These are phyloP conservation scores for Xylaria castorea DNA, from an alignment of 495 filamentous ascomycete species.

Conservation along the genomic window DNA sequence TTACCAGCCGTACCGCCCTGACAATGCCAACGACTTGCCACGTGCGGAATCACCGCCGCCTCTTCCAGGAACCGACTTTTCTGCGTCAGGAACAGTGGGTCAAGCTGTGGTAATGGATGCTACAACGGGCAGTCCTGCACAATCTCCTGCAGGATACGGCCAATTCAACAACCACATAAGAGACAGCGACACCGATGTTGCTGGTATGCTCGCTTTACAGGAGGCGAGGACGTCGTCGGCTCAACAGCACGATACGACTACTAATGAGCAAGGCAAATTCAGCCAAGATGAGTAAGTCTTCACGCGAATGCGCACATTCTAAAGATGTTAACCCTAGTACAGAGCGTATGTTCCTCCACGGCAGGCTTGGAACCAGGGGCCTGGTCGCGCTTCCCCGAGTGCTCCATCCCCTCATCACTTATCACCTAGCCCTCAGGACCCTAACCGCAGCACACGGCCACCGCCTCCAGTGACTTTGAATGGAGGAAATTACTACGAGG, in stretches of 20 bases:
- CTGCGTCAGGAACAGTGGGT: slow-evolving; percentile 53
- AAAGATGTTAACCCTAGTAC: slow-evolving; percentile 28
- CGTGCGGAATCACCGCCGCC: slow-evolving; percentile 70
- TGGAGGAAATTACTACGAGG: slow-evolving; percentile 81
- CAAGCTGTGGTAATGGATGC: slow-evolving; percentile 88
- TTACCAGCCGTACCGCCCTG: slow-evolving; percentile 53
- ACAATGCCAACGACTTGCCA: slow-evolving; percentile 47
- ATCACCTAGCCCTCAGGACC: slow-evolving; percentile 50
- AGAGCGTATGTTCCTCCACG: slow-evolving; percentile 71
- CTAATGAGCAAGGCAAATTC: slow-evolving; percentile 72
- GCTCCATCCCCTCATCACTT: slow-evolving; percentile 46
- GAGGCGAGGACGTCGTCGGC: slow-evolving; percentile 55
- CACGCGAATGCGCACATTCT: background rate
- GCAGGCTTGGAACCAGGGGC: slow-evolving; percentile 60
- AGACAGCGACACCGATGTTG: slow-evolving; percentile 72
- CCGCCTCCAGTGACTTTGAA: slow-evolving; percentile 45
- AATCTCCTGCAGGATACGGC: slow-evolving; percentile 47
- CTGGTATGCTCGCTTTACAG: slow-evolving; percentile 72
- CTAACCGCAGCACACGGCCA: slow-evolving; percentile 40
- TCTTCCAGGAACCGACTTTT: slow-evolving; percentile 59
- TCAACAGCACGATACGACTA: slow-evolving; percentile 51
- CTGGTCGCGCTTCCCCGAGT: slow-evolving; percentile 51
- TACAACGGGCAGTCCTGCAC: slow-evolving; percentile 59
- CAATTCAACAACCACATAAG: slow-evolving; percentile 58
- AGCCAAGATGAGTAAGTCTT: slow-evolving; percentile 74